These are phyloP conservation scores for Schizophyllum commune DNA, from an alignment of 1,284 basidiomycete genomes.

Conservation along the genomic window DNA sequence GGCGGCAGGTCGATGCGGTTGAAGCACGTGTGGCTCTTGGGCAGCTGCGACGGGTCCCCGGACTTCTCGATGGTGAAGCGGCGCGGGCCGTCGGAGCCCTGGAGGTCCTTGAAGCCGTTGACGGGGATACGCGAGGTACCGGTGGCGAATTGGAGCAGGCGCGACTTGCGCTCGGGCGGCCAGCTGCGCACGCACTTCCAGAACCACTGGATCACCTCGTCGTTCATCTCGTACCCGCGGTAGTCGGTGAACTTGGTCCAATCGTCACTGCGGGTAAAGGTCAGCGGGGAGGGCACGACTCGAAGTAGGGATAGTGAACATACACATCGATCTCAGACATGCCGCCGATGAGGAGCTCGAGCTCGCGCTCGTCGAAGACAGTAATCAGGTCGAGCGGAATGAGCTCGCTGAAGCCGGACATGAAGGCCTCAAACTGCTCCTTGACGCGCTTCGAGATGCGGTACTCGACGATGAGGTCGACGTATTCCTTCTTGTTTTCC, in stretches of 20 bases:
- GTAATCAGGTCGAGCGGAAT: conserved; percentile 92
- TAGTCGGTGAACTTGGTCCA: conserved; percentile 77
- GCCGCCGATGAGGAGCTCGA: conserved; percentile 89
- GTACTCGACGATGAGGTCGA: conserved; percentile 85
- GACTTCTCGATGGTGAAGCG: conserved; percentile 89
- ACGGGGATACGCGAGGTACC: conserved; percentile 90
- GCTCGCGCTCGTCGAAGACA: conserved; percentile 92
- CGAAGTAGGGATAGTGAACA: conserved; percentile 20
- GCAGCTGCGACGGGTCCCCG: conserved; percentile 78
- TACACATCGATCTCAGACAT: conserved; percentile 94
- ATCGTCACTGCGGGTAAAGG: conserved; percentile 43
- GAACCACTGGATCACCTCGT: conserved; percentile 96
- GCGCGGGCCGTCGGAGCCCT: conserved; percentile 88
- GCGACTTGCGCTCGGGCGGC: conserved; percentile 90
- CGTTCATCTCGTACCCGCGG: conserved; percentile 65
- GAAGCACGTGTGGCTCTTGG: conserved; percentile 84
- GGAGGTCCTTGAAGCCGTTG: conserved; percentile 92
- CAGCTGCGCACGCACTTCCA: conserved; percentile 92
- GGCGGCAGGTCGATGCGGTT: conserved; percentile 82
- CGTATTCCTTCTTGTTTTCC: conserved; percentile 95
- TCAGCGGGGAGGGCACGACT: conserved; percentile 1
- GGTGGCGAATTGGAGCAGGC: conserved; percentile 86
- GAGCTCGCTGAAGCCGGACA: conserved; percentile 91
- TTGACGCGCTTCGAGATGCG: conserved; percentile 87
- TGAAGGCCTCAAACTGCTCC: conserved; percentile 94